These are phyloP conservation scores for Pezicula radicicola DNA, from an alignment of 2,329 filamentous ascomycete genomes.

Conservation along the genomic window DNA sequence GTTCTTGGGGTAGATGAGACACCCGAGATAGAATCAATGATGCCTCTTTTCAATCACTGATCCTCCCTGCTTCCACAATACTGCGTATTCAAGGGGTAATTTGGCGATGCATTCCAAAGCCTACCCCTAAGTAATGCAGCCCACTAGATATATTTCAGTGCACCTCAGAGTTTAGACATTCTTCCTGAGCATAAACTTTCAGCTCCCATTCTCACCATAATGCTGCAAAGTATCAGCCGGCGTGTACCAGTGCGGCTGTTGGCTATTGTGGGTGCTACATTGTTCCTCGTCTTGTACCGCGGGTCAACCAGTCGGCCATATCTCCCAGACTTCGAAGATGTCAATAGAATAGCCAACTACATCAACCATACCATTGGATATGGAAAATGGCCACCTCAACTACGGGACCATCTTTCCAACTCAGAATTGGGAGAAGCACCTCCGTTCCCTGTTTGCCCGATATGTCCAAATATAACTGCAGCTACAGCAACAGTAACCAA, in stretches of 20 bases:
- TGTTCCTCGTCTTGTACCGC: neutral
- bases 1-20: too few relatives aligned
- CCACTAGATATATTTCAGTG: neutral
- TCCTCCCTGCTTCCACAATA: too few relatives aligned
- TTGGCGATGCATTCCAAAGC: neutral
- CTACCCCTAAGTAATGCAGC: neutral
- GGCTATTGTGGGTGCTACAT: neutral
- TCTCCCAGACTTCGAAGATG: neutral
- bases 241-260: neutral
- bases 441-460: neutral
- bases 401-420: neutral
- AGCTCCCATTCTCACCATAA: neutral
- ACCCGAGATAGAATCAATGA: too few relatives aligned
- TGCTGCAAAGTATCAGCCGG: neutral
- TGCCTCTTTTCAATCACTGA: too few relatives aligned
- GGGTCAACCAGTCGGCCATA: neutral
- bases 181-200: too few relatives aligned
- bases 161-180: too few relatives aligned
- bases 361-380: neutral
- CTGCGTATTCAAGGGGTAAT: neutral
- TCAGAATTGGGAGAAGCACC: neutral
- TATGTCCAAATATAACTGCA: neutral
- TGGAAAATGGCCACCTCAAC: neutral
- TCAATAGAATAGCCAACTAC: neutral
- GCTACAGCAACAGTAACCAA: neutral